Evolutionary conservation across 805 yeast genomes (phyloP), one percentile per base, ranked within the genome.

Genomic region (Blastobotrys mokoenaii): DNA sequence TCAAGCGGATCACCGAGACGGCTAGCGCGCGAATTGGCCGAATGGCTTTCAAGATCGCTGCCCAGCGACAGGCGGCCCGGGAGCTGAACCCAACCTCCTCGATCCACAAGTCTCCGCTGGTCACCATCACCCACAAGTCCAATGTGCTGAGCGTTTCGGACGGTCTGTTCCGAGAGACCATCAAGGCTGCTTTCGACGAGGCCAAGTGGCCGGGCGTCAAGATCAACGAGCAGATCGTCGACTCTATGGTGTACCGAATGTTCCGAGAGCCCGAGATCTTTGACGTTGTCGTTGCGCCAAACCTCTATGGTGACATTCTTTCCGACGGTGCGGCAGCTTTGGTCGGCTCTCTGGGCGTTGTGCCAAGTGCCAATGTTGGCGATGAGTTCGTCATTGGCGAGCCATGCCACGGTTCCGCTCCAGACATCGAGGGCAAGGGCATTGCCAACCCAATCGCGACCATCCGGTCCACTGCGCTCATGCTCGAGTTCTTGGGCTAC

Each of bases 321-420:
- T 90, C 47, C 45, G 97, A 89, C 64, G 97, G 90, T 68, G 95
- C 96, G 14, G 84, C 94, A 29, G 96, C 87, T 41, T 86, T 89
- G 47, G 89, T 96, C 2, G 98, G 98, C 42, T 90, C 97, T 27
- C 77, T 93, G 53, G 98, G 98, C 63, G 95, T 93, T 47, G 97
- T 93, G 46, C 97, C 98, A 60, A 83, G 95, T 45, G 97, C 97
- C 50, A 93, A 93, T 62, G 98, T 93, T 52, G 98, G 98, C 60
- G 96, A 88, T 63, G 69, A 74, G 64, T 90, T 93, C 63, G 97
- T 94, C 52, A 87, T 93, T 63, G 98, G 98, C 65, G 98, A 93
- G 71, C 98, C 98, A 63, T 89, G 97, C 64, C 98, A 93, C 70
- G 98, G 98, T 51, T 85, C 96, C 46, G 98, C 98, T 45, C 98